Conservation (phyloP, 1,139 yeast genomes). For the Taphrina sp. region DNA sequence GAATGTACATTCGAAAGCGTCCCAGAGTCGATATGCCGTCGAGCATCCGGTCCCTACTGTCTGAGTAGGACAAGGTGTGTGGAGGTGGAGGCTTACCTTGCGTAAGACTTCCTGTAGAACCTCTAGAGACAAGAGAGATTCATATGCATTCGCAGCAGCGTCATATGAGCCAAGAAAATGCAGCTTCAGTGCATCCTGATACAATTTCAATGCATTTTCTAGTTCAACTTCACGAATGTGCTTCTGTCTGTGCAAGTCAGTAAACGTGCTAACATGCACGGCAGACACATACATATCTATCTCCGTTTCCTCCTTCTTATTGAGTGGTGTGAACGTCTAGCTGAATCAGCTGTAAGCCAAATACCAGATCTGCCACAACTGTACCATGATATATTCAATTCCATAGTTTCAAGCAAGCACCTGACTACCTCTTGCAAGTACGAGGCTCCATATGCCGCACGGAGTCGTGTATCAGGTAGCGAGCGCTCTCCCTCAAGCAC, state of each 20-base stretch:
- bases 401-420: too few species aligned
- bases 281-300: slow-evolving; percentile 17
- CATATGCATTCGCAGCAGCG: slow-evolving; percentile 58
- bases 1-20: slow-evolving; percentile 8
- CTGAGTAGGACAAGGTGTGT: not conserved
- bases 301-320: slow-evolving; percentile 28
- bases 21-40: not conserved
- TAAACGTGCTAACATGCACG: not conserved
- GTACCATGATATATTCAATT: too few species aligned
- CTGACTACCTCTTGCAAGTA: too few species aligned
- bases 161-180: slow-evolving; percentile 56
- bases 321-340: slow-evolving; percentile 24
- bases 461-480: too few species aligned
- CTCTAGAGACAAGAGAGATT: slow-evolving; percentile 63
- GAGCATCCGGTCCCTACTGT: not conserved
- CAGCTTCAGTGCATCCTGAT: slow-evolving; percentile 63
- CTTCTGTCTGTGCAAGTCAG: slow-evolving; percentile 1
- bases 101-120: slow-evolving; percentile 49
- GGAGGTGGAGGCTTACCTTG: slow-evolving; percentile 1
- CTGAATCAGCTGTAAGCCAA: too few species aligned
- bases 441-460: too few species aligned
- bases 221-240: slow-evolving; percentile 49
- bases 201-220: slow-evolving; percentile 78
- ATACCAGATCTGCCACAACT: too few species aligned
- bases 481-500: too few species aligned